Evolutionary conservation across 805 yeast species (phyloP).

Genomic region (Yarrowia sp.): DNA sequence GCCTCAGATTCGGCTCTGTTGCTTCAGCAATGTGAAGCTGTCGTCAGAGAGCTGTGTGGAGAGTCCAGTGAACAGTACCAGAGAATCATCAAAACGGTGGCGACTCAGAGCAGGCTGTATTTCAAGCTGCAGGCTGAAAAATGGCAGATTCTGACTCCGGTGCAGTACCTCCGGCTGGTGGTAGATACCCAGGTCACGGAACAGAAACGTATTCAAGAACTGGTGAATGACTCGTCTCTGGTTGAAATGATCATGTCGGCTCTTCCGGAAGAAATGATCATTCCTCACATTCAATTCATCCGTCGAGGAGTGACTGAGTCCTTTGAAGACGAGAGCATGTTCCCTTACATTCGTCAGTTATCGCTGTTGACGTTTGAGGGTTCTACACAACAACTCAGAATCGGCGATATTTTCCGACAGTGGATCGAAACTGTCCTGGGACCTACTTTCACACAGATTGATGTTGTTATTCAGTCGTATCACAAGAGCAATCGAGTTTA

Average conservation of each 20-base stretch:
- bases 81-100: not conserved
- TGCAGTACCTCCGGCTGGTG: not conserved
- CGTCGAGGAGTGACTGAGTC: slow-evolving; percentile 10
- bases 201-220: not conserved
- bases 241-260: slow-evolving; percentile 11
- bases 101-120: slow-evolving; percentile 2
- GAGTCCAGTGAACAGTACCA: slow-evolving; percentile 15
- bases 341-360: not conserved
- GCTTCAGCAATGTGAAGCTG: not conserved
- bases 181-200: not conserved
- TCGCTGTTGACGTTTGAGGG: slow-evolving; percentile 14
- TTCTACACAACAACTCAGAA: slow-evolving; percentile 4
- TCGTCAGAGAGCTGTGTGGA: slow-evolving; percentile 27
- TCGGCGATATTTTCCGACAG: slow-evolving; percentile 24
- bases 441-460: slow-evolving; percentile 10
- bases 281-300: slow-evolving; percentile 6
- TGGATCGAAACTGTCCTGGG: slow-evolving; percentile 30
- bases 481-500: not conserved
- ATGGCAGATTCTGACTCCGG: slow-evolving; percentile 16
- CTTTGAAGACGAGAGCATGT: slow-evolving; percentile 5
- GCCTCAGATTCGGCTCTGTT: not conserved
- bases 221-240: not conserved
- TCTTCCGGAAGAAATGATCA: slow-evolving; percentile 20
- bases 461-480: slow-evolving; percentile 8
- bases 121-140: slow-evolving; percentile 23